phyloP scores from a whole-genome alignment of 176 grass and related monocot genomes.

The Carex littledalei region DNA sequence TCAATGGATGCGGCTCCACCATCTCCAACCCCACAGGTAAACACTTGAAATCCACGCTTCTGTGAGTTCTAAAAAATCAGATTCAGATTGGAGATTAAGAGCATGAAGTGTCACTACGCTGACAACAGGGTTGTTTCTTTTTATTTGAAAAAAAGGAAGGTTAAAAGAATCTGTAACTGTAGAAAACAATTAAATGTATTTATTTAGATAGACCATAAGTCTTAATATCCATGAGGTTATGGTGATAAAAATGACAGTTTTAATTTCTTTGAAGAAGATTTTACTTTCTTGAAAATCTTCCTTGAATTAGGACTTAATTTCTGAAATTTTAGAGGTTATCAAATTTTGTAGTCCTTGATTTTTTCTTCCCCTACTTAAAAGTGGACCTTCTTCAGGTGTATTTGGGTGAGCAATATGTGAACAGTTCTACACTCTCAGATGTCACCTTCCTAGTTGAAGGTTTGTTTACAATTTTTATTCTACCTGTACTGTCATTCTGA shows the following conservation, averaged over 20 bases:
- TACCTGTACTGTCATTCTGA: not conserved
- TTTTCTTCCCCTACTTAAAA: not conserved
- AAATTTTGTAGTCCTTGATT: slow-evolving; percentile 1
- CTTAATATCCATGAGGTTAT: not conserved
- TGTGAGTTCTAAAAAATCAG: not conserved
- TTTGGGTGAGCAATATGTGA: slow-evolving; percentile 94
- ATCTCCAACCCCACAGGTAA: slow-evolving; percentile 92
- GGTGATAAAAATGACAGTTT: not conserved
- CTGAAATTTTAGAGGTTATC: not conserved
- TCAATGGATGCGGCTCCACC: slow-evolving; percentile 90
- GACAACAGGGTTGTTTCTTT: not conserved
- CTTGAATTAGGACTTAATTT: not conserved
- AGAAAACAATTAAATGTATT: not conserved
- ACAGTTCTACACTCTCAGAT: slow-evolving; percentile 90
- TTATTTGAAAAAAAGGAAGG: not conserved
- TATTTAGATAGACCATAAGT: not conserved
- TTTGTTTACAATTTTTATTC: slow-evolving; percentile 31
- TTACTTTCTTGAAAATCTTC: not conserved
- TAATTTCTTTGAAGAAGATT: not conserved
- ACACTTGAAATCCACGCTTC: not conserved
- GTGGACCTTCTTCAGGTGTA: slow-evolving; percentile 55
- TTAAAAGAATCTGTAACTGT: not conserved
- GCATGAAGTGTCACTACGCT: not conserved
- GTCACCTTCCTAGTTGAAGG: slow-evolving; percentile 99
- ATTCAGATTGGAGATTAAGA: not conserved